These are phyloP conservation scores for Trametes maxima DNA, from an alignment of 768 basidiomycete species.

Conservation along the genomic window DNA sequence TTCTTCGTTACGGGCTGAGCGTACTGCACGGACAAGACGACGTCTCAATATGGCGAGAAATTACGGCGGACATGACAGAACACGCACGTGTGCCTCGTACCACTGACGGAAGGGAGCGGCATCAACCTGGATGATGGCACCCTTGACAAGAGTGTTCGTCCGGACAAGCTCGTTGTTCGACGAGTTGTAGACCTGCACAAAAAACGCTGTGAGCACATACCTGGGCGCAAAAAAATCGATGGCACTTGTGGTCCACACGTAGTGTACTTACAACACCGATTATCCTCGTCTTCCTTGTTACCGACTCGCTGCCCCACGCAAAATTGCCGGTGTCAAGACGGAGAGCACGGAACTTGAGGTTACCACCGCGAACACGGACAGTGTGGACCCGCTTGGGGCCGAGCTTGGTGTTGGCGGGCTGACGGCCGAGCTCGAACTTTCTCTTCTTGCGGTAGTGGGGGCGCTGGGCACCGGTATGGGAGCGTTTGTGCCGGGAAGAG, in stretches of 20 bases:
- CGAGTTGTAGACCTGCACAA: conserved; percentile 87
- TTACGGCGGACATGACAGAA: background rate
- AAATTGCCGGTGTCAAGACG: conserved; percentile 98
- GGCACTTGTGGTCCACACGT: background rate
- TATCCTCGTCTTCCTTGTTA: conserved; percentile 94
- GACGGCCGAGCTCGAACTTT: conserved; percentile 99
- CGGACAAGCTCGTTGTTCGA: conserved; percentile 99
- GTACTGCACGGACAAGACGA: conserved; percentile 58
- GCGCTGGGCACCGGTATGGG: conserved; percentile 88
- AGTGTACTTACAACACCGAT: conserved; percentile 82
- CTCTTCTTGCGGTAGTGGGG: conserved; percentile 99
- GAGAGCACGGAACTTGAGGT: conserved; percentile 92
- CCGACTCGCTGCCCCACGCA: conserved; percentile 96
- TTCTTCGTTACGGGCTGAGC: conserved; percentile 93
- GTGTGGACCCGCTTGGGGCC: conserved; percentile 94
- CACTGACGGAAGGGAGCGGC: conserved; percentile 99
- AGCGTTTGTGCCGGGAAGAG: conserved; percentile 96
- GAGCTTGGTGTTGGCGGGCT: conserved; percentile 96
- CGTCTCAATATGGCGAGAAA: background rate
- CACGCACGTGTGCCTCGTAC: conserved; percentile 96
- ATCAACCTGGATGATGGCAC: conserved; percentile 95
- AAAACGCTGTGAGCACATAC: background rate
- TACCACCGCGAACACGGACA: conserved; percentile 95
- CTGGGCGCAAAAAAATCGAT: no score
- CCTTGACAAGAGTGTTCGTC: conserved; percentile 98